Evolutionary conservation across 257 asterid genomes (phyloP).

Genomic region (Solanum sparsipilum): DNA sequence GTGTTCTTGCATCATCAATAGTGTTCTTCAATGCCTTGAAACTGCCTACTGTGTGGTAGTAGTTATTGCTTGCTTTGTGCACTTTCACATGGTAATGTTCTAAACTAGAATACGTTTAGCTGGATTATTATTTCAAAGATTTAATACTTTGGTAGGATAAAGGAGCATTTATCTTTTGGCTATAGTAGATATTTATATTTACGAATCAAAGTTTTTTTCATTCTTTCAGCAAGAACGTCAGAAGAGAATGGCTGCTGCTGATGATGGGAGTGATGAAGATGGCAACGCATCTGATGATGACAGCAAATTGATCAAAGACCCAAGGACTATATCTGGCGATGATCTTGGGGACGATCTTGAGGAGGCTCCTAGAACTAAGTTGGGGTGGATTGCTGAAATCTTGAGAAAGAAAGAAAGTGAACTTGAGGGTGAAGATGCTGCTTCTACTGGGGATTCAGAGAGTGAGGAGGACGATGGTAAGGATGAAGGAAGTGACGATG

Average conservation of each 20-base stretch:
- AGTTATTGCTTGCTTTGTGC: background rate
- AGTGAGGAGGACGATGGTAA: constrained; percentile 30
- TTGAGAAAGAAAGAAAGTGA: constrained; percentile 19
- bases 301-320: constrained; percentile 24
- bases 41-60: background rate
- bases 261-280: constrained; percentile 63
- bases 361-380: constrained; percentile 31
- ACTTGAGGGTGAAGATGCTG: constrained; percentile 10
- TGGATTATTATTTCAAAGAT: background rate
- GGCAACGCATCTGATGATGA: constrained; percentile 39
- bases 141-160: background rate
- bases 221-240: constrained; percentile 72
- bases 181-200: background rate
- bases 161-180: background rate
- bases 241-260: constrained; percentile 68
- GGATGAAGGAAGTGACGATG: constrained; percentile 28
- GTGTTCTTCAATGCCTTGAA: background rate
- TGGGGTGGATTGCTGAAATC: constrained; percentile 53
- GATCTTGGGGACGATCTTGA: constrained; percentile 80
- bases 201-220: background rate
- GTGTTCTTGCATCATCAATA: background rate
- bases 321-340: constrained; percentile 68
- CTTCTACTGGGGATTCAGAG: constrained; percentile 5
- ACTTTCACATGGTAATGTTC: background rate
- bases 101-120: background rate